Evolutionary conservation across 768 basidiomycete species (phyloP), one percentile per base, ranked within the genome.

Genomic region (Melanogaster broomeanus): DNA sequence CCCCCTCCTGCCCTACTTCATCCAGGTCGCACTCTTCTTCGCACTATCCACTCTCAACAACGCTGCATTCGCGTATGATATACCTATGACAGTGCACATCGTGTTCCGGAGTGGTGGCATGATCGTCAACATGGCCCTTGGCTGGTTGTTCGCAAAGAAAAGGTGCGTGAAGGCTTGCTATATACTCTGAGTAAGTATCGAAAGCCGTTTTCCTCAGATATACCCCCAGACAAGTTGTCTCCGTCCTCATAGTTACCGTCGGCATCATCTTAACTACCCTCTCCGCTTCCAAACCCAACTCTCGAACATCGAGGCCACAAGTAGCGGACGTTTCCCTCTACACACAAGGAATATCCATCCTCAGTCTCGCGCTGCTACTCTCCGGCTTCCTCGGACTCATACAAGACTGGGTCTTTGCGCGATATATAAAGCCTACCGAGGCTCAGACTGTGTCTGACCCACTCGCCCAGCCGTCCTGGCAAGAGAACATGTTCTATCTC

Each of bases 81-180:
- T 97, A 52, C 93, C 95, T 19, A 93, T 97, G 83, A 72, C 90
- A 0, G 87, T 98, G 2, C 94, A 98, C 70, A 96, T 98, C 66
- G 88, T 98, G 53, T 96, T 96, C 64, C 80, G 94, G 38, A 92
- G 90, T 58, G 93, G 90, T 0, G 94, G 93, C 0, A 73, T 96
- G 48, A 81, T 92, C 28, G 76, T 94, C 25, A 93, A 86, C 60
- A 87, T 98, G 83, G 25, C 88, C 13, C 77, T 94, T 44, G 93
- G 92, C 2, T 87, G 83, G 77, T 48, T 88, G 3, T 53, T 92
- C 16, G 78, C 73, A 2, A 77, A 80, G 3, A 89, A 86, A 67
- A 78, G 77, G 83, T 88, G 53, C 48, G 82, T 4, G 2, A 31
- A 31, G 31, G 31, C 68, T 12, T 15, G 16, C 10, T 27, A 15